phyloP scores from a whole-genome alignment of 352 stramenopile genomes.

The Globisporangium cederbergense region DNA sequence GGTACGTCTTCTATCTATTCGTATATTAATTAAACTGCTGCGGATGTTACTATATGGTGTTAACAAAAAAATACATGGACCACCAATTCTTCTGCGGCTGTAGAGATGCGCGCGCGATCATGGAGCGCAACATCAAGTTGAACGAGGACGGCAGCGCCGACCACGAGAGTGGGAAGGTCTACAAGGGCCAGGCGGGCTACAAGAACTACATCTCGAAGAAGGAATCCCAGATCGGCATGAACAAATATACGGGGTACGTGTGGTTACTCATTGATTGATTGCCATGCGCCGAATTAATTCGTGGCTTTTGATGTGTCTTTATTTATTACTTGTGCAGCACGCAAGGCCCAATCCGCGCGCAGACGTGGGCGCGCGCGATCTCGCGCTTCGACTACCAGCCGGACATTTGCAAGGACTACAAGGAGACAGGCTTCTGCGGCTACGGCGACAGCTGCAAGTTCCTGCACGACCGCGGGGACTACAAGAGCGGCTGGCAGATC shows the following conservation, averaged over 20 bases:
- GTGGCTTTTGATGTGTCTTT: slow-evolving; percentile 2
- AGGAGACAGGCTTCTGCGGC: slow-evolving; percentile 98
- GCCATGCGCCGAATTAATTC: background rate
- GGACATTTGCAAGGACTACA: slow-evolving; percentile 99
- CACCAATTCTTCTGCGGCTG: background rate
- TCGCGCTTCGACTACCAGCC: slow-evolving; percentile 96
- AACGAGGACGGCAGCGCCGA: slow-evolving; percentile 73
- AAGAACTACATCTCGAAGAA: slow-evolving; percentile 89
- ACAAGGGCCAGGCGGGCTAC: slow-evolving; percentile 79
- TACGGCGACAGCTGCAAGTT: slow-evolving; percentile 98
- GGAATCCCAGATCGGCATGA: slow-evolving; percentile 83
- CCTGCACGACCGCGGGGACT: slow-evolving; percentile 97
- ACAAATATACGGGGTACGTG: slow-evolving; percentile 84
- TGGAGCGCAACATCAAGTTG: slow-evolving; percentile 74
- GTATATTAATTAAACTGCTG: background rate
- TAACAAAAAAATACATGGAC: no score
- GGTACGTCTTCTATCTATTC: slow-evolving; percentile 14
- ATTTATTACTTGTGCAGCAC: slow-evolving; percentile 38
- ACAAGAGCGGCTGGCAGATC: slow-evolving; percentile 97
- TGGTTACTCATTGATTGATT: no score
- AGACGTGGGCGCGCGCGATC: slow-evolving; percentile 93
- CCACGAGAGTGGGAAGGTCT: slow-evolving; percentile 70
- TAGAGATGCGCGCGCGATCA: slow-evolving; percentile 72
- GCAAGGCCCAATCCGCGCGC: slow-evolving; percentile 92
- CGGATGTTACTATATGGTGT: slow-evolving; percentile 13